These are phyloP conservation scores for Hypoxylon sp. DNA, from an alignment of 2,329 filamentous ascomycete species.

Conservation along the genomic window DNA sequence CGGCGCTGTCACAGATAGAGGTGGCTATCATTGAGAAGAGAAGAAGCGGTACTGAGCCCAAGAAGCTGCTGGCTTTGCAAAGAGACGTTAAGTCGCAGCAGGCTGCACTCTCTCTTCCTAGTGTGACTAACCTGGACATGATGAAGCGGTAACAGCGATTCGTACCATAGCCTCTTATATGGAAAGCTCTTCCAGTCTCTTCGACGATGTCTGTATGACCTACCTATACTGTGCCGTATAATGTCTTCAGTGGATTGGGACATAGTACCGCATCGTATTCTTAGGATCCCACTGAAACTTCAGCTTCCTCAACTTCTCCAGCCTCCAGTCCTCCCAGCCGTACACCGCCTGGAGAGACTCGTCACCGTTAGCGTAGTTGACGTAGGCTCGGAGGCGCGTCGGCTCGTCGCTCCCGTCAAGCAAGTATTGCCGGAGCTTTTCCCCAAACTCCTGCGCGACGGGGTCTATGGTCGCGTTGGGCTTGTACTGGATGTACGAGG, in stretches of 20 bases:
- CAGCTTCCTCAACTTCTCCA: constrained; percentile 29
- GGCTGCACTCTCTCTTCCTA: too few relatives aligned
- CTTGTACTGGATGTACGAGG: constrained; percentile 32
- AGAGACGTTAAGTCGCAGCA: too few relatives aligned
- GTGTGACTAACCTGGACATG: too few relatives aligned
- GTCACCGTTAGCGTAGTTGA: constrained; percentile 35
- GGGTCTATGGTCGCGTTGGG: constrained; percentile 25
- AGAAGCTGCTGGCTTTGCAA: too few relatives aligned
- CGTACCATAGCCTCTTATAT: too few relatives aligned
- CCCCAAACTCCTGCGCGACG: constrained; percentile 25
- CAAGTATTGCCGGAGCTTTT: constrained; percentile 18
- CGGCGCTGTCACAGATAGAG: too few relatives aligned
- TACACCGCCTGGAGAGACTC: constrained; percentile 28
- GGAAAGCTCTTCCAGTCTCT: too few relatives aligned
- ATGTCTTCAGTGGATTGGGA: constrained; percentile 1
- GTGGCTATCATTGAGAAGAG: too few relatives aligned
- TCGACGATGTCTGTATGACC: not conserved
- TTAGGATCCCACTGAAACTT: constrained; percentile 30
- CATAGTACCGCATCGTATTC: constrained; percentile 31
- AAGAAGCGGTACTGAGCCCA: too few relatives aligned
- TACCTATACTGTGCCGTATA: not conserved
- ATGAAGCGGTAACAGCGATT: too few relatives aligned
- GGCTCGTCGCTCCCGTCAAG: constrained; percentile 34
- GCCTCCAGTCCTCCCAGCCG: constrained; percentile 33
- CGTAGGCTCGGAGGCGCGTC: constrained; percentile 27